Base-by-base conservation (phyloP, 2,329 filamentous ascomycete genomes). In the Phialophora chinensis region DNA sequence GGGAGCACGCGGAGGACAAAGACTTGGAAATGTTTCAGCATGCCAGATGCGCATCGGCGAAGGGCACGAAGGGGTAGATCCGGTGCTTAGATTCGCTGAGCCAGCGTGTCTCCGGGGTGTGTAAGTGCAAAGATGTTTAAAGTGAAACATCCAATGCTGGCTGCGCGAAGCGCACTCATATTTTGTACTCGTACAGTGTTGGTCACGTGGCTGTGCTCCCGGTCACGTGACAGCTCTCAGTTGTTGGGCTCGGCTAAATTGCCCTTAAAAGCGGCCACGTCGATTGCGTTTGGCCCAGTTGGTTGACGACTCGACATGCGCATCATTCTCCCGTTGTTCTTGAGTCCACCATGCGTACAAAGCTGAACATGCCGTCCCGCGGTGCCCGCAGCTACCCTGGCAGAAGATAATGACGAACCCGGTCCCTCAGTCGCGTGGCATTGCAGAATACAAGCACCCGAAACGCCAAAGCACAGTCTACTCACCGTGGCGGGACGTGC, bases 351-450 rank as follows among this genome's bases (percentile, higher is more conserved):
- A 68, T 68, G 68, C 49, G 33, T 38, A 11, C 27, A 27, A 4
- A 35, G 61, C 58, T 66, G 63, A 69, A 56, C 42, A 70, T 72
- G 70, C 65, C 56, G 47, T 38, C 61, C 58, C 53, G 42, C 42
- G 44, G 29, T 56, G 10, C 33, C 11, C 23, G 31, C 38, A 44
- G 35, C 53, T 57, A 31, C 62, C 61, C 50, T 29, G 38, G 17
- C 42, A 44, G 67, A 65, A 65, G 65, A 72, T 58, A 57, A 72
- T 72, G 70, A 72, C 69, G 63, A 59, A 63, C 10, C 56, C 55
- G 33, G 52, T 25, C 35, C 62, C 31, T 60, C 58, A 38, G 27
- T 58, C 29, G 25, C 49, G 17, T 52, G 49, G 23, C 17, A 60
- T 29, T 47, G 62, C 35, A 57, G 56, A 42, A 59, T 58, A 66